phyloP scores from a whole-genome alignment of 148 eudicot species.

The Euryodendron excelsum region DNA sequence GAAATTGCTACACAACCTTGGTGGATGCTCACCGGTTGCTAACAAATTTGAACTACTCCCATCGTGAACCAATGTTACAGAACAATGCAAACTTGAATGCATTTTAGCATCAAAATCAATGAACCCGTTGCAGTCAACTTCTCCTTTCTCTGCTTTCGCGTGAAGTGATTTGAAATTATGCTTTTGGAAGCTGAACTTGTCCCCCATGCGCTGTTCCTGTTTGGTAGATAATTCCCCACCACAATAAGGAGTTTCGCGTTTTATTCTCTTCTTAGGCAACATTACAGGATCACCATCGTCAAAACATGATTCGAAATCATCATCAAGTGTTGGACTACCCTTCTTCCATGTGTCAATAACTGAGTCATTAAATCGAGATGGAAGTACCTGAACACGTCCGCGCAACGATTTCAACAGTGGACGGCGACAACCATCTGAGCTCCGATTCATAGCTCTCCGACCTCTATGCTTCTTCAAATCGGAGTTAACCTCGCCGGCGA shows the following conservation, averaged over 20 bases:
- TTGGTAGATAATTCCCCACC: conserved; percentile 30
- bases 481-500: conserved; percentile 31
- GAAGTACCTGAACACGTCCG: conserved; percentile 38
- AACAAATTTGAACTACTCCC: conserved; percentile 26
- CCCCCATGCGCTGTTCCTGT: conserved; percentile 27
- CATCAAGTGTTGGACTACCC: conserved; percentile 2
- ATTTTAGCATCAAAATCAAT: conserved; percentile 26
- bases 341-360: conserved; percentile 31
- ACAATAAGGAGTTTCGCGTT: conserved; percentile 5
- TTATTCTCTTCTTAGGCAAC: conserved; percentile 20
- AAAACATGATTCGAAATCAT: conserved; percentile 18
- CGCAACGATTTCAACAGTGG: conserved; percentile 18
- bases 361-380: conserved; percentile 45
- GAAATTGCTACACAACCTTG: conserved; percentile 12
- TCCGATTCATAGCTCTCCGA: not conserved
- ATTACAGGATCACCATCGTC: conserved; percentile 36
- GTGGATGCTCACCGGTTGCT: conserved; percentile 23
- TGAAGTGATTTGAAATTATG: conserved; percentile 43
- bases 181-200: conserved; percentile 31
- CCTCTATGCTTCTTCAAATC: conserved; percentile 25
- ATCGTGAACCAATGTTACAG: conserved; percentile 21
- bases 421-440: conserved; percentile 8
- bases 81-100: conserved; percentile 22
- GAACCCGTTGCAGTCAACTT: conserved; percentile 23
- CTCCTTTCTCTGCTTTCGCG: conserved; percentile 40